A percentile compares a stretch with the other conserved stretches of the same genome.
Conservation (phyloP, 2,329 filamentous ascomycete genomes). For the Calonectria ilicicola region DNA sequence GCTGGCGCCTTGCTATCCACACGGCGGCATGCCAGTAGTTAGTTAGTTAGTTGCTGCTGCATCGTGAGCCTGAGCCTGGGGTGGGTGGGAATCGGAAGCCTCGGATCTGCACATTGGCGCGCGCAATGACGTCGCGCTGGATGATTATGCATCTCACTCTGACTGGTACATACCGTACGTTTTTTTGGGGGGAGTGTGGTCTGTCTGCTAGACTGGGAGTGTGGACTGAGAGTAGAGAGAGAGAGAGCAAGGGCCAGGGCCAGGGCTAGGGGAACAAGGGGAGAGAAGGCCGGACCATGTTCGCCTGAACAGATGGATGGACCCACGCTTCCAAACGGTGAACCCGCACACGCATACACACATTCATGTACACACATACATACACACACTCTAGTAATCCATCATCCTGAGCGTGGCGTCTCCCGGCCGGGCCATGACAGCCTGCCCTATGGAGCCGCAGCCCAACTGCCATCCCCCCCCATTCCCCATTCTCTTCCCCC, state of each 20-base stretch:
- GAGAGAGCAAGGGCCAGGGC: too few species aligned
- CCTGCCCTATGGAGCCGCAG: not conserved
- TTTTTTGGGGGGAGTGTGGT: too few species aligned
- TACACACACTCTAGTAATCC: not conserved
- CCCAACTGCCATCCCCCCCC: too few species aligned
- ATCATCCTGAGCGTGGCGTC: not conserved
- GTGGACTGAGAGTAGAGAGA: too few species aligned
- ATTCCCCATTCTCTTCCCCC: too few species aligned
- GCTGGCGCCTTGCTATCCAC: not conserved
- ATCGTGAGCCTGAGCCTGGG: not conserved
- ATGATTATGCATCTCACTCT: not conserved
- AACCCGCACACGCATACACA: not conserved
- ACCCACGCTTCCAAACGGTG: not conserved
- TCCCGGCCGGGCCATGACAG: not conserved
- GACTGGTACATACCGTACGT: too few species aligned
- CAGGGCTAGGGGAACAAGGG: not conserved
- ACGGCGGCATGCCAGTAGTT: not conserved
- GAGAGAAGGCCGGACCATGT: not conserved
- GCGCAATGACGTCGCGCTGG: not conserved
- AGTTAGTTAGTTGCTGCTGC: too few species aligned
- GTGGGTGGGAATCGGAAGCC: slow-evolving; percentile 7
- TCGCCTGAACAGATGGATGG: not conserved
- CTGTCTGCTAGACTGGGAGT: too few species aligned
- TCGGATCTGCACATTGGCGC: not conserved
- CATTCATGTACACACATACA: not conserved